A percentile compares a stretch with the other conserved stretches of the same genome.
phyloP scores from a whole-genome alignment of 257 asterid species.

The Capsicum pubescens region DNA sequence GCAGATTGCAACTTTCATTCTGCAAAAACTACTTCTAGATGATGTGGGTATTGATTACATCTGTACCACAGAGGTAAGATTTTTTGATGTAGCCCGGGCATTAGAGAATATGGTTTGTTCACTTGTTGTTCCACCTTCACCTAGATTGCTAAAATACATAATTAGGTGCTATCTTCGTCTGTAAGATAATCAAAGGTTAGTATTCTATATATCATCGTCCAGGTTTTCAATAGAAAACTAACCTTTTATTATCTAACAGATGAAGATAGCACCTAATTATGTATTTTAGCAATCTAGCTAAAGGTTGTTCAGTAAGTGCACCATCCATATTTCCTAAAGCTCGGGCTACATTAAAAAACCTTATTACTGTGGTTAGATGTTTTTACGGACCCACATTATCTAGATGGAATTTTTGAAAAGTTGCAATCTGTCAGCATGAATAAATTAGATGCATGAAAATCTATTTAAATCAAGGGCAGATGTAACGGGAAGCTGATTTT shows the following conservation, averaged over 20 bases:
- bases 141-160: too few relatives aligned
- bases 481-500: not conserved
- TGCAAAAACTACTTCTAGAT: too few relatives aligned
- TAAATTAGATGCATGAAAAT: slow-evolving; percentile 14
- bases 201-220: too few relatives aligned
- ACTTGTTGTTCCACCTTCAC: too few relatives aligned
- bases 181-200: too few relatives aligned
- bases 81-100: too few relatives aligned
- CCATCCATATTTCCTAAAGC: slow-evolving; percentile 42
- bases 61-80: too few relatives aligned
- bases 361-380: slow-evolving; percentile 36
- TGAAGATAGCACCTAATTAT: slow-evolving; percentile 48
- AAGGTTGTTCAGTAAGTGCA: slow-evolving; percentile 40
- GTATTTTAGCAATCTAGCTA: slow-evolving; percentile 38
- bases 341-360: too few relatives aligned
- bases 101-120: too few relatives aligned
- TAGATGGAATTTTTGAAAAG: slow-evolving; percentile 40
- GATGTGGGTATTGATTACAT: too few relatives aligned
- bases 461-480: not conserved
- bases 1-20: too few relatives aligned
- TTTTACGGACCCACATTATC: slow-evolving; percentile 45
- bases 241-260: slow-evolving; percentile 45
- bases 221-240: slow-evolving; percentile 27
- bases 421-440: slow-evolving; percentile 42
- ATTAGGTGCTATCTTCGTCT: too few relatives aligned